These are phyloP conservation scores for Sporothrix sp. DNA, from an alignment of 2,329 filamentous ascomycete genomes.

Conservation along the genomic window DNA sequence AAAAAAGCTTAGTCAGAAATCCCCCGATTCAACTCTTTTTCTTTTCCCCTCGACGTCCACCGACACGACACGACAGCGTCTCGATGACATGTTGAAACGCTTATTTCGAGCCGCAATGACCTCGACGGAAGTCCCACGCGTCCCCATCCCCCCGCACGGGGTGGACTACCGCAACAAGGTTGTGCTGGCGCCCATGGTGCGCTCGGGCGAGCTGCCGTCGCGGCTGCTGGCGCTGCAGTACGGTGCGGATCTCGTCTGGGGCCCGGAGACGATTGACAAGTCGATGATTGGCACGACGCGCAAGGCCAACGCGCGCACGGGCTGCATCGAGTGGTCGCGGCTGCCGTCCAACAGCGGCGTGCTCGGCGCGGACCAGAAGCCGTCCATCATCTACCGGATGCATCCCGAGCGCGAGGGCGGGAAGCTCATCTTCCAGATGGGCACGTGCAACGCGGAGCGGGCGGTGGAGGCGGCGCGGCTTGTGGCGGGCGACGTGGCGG, in stretches of 20 bases:
- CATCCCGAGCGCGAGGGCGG: conserved; percentile 67
- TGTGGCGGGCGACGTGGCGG: conserved; percentile 77
- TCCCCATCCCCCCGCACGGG: conserved; percentile 77
- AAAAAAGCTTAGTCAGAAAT: too few species aligned
- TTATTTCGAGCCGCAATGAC: conserved; percentile 46
- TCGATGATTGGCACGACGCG: conserved; percentile 82
- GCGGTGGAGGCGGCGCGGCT: conserved; percentile 78
- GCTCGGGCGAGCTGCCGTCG: conserved; percentile 90
- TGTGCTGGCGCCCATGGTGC: conserved; percentile 94
- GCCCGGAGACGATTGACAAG: conserved; percentile 88
- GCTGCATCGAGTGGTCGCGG: conserved; percentile 78
- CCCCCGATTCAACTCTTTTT: background rate
- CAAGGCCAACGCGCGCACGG: conserved; percentile 63
- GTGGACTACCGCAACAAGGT: conserved; percentile 92
- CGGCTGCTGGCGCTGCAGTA: conserved; percentile 84
- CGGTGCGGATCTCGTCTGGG: conserved; percentile 95
- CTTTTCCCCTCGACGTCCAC: background rate
- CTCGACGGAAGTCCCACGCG: conserved; percentile 47
- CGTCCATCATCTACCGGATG: conserved; percentile 73
- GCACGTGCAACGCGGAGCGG: conserved; percentile 70
- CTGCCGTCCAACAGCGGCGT: conserved; percentile 58
- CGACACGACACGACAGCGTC: background rate
- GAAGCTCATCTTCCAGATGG: conserved; percentile 82
- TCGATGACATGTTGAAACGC: conserved; percentile 17
- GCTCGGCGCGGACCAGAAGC: conserved; percentile 42